Base-by-base conservation (phyloP, 164 flowering plant genomes). In the Magnolia officinalis region DNA sequence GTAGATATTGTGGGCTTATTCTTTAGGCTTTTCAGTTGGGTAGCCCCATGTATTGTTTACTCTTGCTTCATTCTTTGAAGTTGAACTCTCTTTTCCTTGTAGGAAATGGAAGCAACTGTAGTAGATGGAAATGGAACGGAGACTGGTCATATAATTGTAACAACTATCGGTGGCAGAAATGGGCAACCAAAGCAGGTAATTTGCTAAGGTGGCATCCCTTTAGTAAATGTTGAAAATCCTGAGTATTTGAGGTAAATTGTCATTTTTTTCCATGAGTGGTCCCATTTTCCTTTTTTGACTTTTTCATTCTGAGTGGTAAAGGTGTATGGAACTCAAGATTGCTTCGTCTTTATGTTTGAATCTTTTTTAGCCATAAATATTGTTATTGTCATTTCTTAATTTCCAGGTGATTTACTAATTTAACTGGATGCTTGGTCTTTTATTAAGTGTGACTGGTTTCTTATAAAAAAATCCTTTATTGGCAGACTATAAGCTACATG, bases 81-180 rank as follows among this genome's bases (percentile, higher is more conserved):
- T 59, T 59, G 63, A 59, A 13, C 6, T 13, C n/a, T 64, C 19
- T 64, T 73, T 24, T 59, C 50, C 50, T 67, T 70, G 13, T 65
- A 89, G 91, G 93, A 88, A 77, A 84, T 86, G 86, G 91, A 87
- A 81, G 85, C 92, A 63, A 77, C 86, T 67, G 82, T 88, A 16
- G 87, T 90, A 76, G 87, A 87, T 82, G 91, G 92, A 13, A 86
- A 87, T 81, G 92, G 90, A 45, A 87, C 92, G 20, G 92, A 89
- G 78, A 82, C 93, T 5, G 93, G 93, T 74, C 93, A 90, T 81
- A 90, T 89, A 63, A 89, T 89, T 71, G 92, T 89, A 49, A 89
- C 92, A 11, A 88, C 92, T 31, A 87, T 89, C 76, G 90, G 93
- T 76, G 93, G 93, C 74, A 81, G 79, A 78, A 87, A 86, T 79